Evolutionary conservation across 83 land plant genomes (phyloP).

Genomic region (Picea mariana): DNA sequence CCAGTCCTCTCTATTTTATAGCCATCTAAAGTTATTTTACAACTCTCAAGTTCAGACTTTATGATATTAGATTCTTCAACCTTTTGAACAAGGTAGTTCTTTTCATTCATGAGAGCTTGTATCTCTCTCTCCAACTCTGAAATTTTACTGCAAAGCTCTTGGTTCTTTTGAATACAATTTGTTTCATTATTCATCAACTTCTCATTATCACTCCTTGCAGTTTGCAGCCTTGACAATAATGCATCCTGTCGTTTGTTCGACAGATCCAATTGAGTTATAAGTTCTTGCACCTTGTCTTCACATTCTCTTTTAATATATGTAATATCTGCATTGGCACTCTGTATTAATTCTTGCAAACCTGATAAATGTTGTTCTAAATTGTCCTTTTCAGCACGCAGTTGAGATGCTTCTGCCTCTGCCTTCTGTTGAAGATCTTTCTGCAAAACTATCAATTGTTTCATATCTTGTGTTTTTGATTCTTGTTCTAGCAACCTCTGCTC

Average conservation of each 20-base stretch:
- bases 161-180: constrained; percentile 14
- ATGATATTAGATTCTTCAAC: constrained; percentile 21
- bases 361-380: constrained; percentile 31
- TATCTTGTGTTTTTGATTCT: constrained; percentile 21
- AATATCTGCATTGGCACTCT: constrained; percentile 20
- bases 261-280: constrained; percentile 25
- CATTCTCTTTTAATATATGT: constrained; percentile 29
- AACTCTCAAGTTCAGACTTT: constrained; percentile 32
- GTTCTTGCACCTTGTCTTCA: constrained; percentile 31
- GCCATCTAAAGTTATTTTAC: constrained; percentile 18
- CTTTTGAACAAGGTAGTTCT: constrained; percentile 25
- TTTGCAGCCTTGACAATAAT: constrained; percentile 34
- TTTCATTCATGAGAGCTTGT: constrained; percentile 25
- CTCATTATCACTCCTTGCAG: constrained; percentile 21
- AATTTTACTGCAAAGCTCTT: constrained; percentile 26
- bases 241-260: constrained; percentile 30
- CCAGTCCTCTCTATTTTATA: constrained; percentile 19
- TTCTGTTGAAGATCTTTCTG: constrained; percentile 30
- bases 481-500: constrained; percentile 2
- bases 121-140: constrained; percentile 36
- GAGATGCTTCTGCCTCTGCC: constrained; percentile 21
- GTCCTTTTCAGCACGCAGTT: constrained; percentile 38
- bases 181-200: constrained; percentile 29
- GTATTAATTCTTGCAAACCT: constrained; percentile 16
- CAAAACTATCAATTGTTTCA: constrained; percentile 7